Evolutionary conservation across 2,329 filamentous ascomycete species (phyloP).

Genomic region (Ceratocystis albifundus): DNA sequence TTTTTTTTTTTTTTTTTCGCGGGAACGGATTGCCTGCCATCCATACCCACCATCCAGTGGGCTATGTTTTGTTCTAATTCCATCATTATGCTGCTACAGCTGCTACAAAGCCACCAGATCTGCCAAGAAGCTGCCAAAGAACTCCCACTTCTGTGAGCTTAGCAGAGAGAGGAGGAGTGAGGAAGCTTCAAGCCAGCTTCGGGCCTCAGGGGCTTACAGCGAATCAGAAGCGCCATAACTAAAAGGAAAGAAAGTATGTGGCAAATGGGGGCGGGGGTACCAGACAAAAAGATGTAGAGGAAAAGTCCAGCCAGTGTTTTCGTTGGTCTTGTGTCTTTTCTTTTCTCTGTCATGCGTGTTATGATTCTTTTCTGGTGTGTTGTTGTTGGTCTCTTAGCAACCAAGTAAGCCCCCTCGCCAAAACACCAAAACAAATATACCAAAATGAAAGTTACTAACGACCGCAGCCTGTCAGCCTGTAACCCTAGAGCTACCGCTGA

Average conservation of each 20-base stretch:
- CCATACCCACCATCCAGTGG: no score
- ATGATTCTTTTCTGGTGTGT: not conserved
- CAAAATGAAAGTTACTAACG: not conserved
- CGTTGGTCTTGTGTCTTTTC: no score
- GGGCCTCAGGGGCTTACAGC: not conserved
- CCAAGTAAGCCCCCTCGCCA: not conserved
- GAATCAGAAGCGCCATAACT: not conserved
- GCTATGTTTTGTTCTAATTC: not conserved
- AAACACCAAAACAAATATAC: not conserved
- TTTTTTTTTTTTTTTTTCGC: not conserved
- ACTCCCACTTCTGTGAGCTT: not conserved
- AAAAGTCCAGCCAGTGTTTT: no score
- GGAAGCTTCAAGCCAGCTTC: not conserved
- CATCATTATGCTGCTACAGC: constrained; percentile 1
- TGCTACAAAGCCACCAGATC: no score
- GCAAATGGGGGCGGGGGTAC: not conserved
- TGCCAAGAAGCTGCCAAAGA: not conserved
- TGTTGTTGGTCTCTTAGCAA: not conserved
- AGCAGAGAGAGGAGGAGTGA: not conserved
- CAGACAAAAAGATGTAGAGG: no score
- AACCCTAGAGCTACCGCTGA: no score
- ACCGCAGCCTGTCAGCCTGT: no score
- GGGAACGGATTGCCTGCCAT: no score
- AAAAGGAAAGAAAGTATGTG: not conserved
- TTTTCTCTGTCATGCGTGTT: not conserved